Percentiles rank a stretch among this genome's conserved stretches.
These are phyloP conservation scores for Quercus berberidifolia DNA, from an alignment of 306 rosid species.

Conservation along the genomic window DNA sequence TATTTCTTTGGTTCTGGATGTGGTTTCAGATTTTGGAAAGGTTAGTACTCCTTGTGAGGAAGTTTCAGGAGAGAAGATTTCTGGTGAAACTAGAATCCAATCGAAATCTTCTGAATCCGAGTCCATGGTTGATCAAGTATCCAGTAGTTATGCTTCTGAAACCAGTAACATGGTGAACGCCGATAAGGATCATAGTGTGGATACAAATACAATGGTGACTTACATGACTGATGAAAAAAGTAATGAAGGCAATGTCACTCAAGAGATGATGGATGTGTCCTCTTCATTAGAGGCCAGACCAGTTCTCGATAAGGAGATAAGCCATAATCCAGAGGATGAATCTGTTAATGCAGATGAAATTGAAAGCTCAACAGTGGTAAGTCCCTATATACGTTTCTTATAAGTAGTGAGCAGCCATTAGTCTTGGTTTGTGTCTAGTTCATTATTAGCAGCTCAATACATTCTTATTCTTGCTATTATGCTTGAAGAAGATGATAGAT, in stretches of 20 bases:
- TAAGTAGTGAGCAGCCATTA: neutral
- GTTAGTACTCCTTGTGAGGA: conserved; percentile 10
- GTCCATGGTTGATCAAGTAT: conserved; percentile 27
- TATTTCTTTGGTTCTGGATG: neutral
- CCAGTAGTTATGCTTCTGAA: conserved; percentile 24
- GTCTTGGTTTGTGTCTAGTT: conserved; percentile 14
- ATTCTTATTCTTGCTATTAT: neutral
- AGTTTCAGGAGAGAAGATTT: conserved; percentile 23
- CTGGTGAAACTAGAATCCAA: conserved; percentile 31
- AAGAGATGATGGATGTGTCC: neutral
- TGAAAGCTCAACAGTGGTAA: conserved; percentile 25
- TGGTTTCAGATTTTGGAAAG: conserved; percentile 14
- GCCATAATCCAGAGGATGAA: conserved; percentile 11
- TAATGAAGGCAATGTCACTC: conserved; percentile 10
- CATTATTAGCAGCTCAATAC: neutral
- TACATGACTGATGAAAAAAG: neutral
- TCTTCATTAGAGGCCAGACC: conserved; percentile 18
- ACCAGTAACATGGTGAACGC: conserved; percentile 42
- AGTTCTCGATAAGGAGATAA: conserved; percentile 24
- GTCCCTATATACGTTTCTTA: conserved; percentile 16
- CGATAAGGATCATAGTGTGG: conserved; percentile 14
- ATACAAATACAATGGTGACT: conserved; percentile 18
- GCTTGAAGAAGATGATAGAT: neutral
- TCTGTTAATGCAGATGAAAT: conserved; percentile 29
- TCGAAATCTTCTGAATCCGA: conserved; percentile 20